These are phyloP conservation scores for Trichoderma aggressivum DNA, from an alignment of 2,329 filamentous ascomycete species.

Conservation along the genomic window DNA sequence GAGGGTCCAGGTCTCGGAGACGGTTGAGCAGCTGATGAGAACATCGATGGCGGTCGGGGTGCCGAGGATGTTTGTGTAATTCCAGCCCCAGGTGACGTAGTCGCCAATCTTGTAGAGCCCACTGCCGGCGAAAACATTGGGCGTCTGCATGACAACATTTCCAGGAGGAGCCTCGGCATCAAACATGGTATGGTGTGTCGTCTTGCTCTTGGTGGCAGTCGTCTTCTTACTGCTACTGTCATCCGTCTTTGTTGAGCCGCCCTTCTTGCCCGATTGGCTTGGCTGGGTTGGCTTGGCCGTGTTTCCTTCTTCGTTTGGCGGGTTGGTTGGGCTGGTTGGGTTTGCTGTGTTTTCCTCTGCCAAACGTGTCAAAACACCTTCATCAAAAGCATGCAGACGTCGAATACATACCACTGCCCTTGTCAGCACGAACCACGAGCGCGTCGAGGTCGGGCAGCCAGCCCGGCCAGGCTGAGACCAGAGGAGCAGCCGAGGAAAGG, in stretches of 20 bases:
- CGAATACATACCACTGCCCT: conserved; percentile 24
- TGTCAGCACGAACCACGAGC: conserved; percentile 50
- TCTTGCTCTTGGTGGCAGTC: conserved; percentile 22
- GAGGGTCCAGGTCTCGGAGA: conserved; percentile 55
- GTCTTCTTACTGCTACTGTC: conserved; percentile 19
- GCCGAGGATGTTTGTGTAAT: conserved; percentile 59
- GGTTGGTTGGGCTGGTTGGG: conserved; percentile 26
- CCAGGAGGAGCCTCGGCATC: conserved; percentile 47
- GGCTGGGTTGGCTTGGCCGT: conserved; percentile 7
- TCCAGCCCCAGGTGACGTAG: conserved; percentile 59
- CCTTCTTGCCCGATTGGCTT: neutral
- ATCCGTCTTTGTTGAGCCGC: conserved; percentile 20
- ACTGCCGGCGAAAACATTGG: conserved; percentile 42
- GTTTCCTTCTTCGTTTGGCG: conserved; percentile 28
- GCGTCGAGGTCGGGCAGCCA: conserved; percentile 54
- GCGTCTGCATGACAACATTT: conserved; percentile 51
- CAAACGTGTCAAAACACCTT: neutral
- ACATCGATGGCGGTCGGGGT: conserved; percentile 60
- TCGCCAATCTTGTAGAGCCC: conserved; percentile 60
- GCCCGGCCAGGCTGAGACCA: conserved; percentile 54
- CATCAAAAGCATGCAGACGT: conserved; percentile 17
- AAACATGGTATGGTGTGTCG: conserved; percentile 36
- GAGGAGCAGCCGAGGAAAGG: conserved; percentile 47
- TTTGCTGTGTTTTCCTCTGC: conserved; percentile 30
- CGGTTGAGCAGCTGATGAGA: conserved; percentile 53